Evolutionary conservation across 352 stramenopile genomes (phyloP).

Genomic region (Globisporangium recalcitrans): DNA sequence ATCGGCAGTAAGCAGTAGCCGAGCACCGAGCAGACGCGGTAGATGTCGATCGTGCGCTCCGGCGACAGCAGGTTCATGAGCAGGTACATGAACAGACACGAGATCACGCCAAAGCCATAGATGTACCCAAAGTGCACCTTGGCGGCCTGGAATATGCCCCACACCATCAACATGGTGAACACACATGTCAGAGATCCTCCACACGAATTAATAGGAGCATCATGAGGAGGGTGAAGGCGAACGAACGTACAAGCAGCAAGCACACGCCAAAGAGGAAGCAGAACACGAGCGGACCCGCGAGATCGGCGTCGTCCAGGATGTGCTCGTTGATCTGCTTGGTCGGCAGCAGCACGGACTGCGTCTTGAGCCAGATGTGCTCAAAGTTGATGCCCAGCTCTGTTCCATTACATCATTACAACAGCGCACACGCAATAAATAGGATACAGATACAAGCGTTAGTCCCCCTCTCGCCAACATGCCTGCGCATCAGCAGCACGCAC

Average conservation of each 20-base stretch:
- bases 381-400: slow-evolving; percentile 97
- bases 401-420: no score
- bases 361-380: slow-evolving; percentile 96
- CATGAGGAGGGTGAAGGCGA: not conserved
- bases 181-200: not conserved
- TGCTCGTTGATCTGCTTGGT: slow-evolving; percentile 86
- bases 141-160: slow-evolving; percentile 35
- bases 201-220: not conserved
- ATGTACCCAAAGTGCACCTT: slow-evolving; percentile 99
- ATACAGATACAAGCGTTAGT: no score
- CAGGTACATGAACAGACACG: slow-evolving; percentile 93
- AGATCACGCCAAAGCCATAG: slow-evolving; percentile 97
- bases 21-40: slow-evolving; percentile 92
- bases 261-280: slow-evolving; percentile 93
- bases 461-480: no score
- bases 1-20: slow-evolving; percentile 98
- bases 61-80: slow-evolving; percentile 95
- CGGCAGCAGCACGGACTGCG: slow-evolving; percentile 92
- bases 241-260: slow-evolving; percentile 79
- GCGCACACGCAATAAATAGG: no score
- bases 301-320: slow-evolving; percentile 90
- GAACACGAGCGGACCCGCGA: slow-evolving; percentile 94
- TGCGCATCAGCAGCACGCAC: not conserved
- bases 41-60: slow-evolving; percentile 87
- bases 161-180: slow-evolving; percentile 7